Evolutionary conservation across 129 eudicot species (phyloP).

Genomic region (Arctium minus): DNA sequence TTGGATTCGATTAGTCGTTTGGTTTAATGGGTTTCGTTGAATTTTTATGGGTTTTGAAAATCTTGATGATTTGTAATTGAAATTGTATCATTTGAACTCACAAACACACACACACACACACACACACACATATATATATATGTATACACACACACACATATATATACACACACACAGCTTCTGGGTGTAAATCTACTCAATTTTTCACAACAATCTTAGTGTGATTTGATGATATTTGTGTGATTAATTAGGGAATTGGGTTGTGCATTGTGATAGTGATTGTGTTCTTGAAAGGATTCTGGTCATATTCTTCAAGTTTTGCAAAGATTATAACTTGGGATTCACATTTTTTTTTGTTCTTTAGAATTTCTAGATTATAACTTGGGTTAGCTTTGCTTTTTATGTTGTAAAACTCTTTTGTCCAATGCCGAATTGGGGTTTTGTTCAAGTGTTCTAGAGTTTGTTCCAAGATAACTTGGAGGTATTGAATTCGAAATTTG

Average conservation of each 20-base stretch:
- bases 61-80: conserved; percentile 9
- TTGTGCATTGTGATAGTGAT: conserved; percentile 7
- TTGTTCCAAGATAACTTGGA: neutral
- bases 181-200: neutral
- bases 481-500: neutral
- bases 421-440: neutral
- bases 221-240: neutral
- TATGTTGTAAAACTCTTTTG: neutral
- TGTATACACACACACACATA: neutral
- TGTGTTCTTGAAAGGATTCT: neutral
- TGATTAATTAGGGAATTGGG: neutral
- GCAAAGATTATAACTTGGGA: conserved; percentile 6
- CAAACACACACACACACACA: neutral
- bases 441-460: neutral
- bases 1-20: neutral
- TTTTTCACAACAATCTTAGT: conserved; percentile 6
- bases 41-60: conserved; percentile 11
- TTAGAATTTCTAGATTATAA: neutral
- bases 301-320: neutral
- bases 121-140: neutral
- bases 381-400: neutral
- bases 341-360: neutral
- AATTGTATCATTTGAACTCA: conserved; percentile 3
- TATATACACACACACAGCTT: neutral
- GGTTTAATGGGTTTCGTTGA: neutral